These are phyloP conservation scores for Bassia scoparia DNA, from an alignment of 148 eudicot genomes.

Conservation along the genomic window DNA sequence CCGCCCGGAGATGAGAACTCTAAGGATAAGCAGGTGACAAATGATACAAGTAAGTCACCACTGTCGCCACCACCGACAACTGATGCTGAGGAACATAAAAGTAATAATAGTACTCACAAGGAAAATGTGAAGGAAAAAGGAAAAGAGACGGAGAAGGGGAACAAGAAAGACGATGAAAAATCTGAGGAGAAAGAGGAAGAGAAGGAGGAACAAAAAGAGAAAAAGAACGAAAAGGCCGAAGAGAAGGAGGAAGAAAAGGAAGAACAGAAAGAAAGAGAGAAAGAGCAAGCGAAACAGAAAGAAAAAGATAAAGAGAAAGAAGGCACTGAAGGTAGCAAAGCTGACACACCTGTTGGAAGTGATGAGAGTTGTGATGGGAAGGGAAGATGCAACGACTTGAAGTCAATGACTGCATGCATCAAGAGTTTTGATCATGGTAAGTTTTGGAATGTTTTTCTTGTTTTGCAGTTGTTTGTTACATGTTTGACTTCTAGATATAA, in stretches of 20 bases:
- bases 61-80: constrained; percentile 27
- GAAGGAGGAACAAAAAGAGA: not conserved
- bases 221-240: not conserved
- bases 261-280: not conserved
- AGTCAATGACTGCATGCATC: constrained; percentile 50
- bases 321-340: constrained; percentile 21
- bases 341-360: constrained; percentile 3
- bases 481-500: not conserved
- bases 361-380: constrained; percentile 43
- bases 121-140: constrained; percentile 5
- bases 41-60: constrained; percentile 4
- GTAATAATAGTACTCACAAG: constrained; percentile 8
- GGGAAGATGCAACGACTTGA: constrained; percentile 33
- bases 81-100: constrained; percentile 11
- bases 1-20: constrained; percentile 14
- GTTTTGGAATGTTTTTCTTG: constrained; percentile 17
- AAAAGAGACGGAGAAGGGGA: not conserved
- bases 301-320: not conserved
- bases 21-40: constrained; percentile 21
- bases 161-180: not conserved
- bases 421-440: constrained; percentile 39
- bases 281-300: not conserved
- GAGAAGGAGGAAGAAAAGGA: constrained; percentile 3
- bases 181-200: not conserved
- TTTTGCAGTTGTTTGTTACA: not conserved